Percentiles rank a stretch among this genome's conserved stretches.
phyloP scores from a whole-genome alignment of 1,284 basidiomycete species.

The Mycosarcoma mackinlayi region DNA sequence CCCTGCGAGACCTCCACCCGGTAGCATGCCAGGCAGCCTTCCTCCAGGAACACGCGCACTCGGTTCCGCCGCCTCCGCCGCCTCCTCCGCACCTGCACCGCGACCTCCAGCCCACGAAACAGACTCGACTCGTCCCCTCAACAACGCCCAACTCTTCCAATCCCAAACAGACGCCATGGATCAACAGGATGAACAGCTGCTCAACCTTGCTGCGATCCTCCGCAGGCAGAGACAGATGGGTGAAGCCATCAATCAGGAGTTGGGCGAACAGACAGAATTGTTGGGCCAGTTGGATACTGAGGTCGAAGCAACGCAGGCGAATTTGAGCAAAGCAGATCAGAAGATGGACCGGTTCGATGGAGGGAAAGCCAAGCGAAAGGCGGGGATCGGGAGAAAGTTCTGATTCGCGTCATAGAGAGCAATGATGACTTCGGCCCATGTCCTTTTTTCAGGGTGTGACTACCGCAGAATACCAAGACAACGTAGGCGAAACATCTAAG shows the following conservation, averaged over 20 bases:
- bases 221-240: constrained; percentile 86
- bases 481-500: too few species aligned
- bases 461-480: too few species aligned
- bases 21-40: constrained; percentile 29
- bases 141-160: constrained; percentile 81
- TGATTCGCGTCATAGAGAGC: not conserved
- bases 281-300: constrained; percentile 81
- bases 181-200: constrained; percentile 84
- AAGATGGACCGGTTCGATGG: constrained; percentile 73
- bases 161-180: constrained; percentile 83
- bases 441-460: too few species aligned
- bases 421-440: too few species aligned
- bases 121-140: constrained; percentile 83
- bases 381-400: constrained; percentile 35
- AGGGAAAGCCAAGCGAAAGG: constrained; percentile 31
- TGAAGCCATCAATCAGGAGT: constrained; percentile 85
- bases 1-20: not conserved
- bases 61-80: constrained; percentile 15
- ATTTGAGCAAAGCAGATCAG: constrained; percentile 81
- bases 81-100: constrained; percentile 15
- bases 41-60: constrained; percentile 20
- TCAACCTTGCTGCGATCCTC: constrained; percentile 83
- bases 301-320: constrained; percentile 79
- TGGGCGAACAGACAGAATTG: constrained; percentile 85
- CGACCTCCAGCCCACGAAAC: constrained; percentile 78